Evolutionary conservation across 176 grass and related monocot species (phyloP), one percentile per base, ranked within the genome.

Genomic region (Hsuehochloa calcarea): DNA sequence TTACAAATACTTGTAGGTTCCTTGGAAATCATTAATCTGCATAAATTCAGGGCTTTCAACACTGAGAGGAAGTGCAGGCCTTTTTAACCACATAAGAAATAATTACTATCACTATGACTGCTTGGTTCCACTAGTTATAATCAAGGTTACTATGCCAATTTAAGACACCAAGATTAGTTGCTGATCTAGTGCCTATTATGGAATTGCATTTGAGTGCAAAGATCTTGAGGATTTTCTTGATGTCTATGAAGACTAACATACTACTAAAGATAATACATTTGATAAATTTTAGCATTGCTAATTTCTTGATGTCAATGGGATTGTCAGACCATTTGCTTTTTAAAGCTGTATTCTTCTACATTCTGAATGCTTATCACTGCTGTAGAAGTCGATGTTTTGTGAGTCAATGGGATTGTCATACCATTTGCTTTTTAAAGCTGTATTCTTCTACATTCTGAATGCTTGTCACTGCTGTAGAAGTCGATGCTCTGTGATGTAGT

Each of bases 21-120:
- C 41, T 27, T 52, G 20, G 58, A 74, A 84, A 74, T 74, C 22
- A 17, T 25, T 75, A 22, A 27, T 65, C 82, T 73, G 68, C 65
- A 56, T 66, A 84, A 65, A 41, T 72, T 83, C 17, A 84, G 43
- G 46, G 59, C 13, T 84, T 75, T 44, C 5, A 52, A 37, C 20
- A 6, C 27, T 0, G 11, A 11, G 3, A 10, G 7, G 51, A 47
- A 47, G 31, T 60, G 9, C 29, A 16, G 0, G 52, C 69, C 69
- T 74, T 61, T 63, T 74, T 38, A 74, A 74, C 58, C 61, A 72
- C 19, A 62, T 5, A 20, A 15, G 47, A 50, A 50, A 50, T 50
- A 16, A 45, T 70, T 79, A n/a, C 3, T 5, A 35, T 17, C n/a
- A 35, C 34, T 34, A 61, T 43, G 45, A 12, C 25, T 64, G 38